Evolutionary conservation across 2,329 filamentous ascomycete genomes (phyloP), one percentile per base, ranked within the genome.

Genomic region (Penicillium thymicola): DNA sequence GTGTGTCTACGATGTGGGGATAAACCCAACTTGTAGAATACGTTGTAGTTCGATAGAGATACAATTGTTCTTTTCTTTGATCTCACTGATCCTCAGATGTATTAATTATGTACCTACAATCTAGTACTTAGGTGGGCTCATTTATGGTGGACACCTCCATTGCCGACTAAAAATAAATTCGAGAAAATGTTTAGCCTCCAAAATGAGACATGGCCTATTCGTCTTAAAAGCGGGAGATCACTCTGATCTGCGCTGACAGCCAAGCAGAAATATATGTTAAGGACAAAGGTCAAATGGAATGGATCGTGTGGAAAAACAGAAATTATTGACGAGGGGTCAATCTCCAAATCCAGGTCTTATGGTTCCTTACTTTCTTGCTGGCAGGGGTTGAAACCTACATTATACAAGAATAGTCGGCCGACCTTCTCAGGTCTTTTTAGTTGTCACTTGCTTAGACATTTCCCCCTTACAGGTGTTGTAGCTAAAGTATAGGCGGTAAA

Each of bases 181-280:
- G 16, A 43, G 37, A 21, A 18, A 34, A 43, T 18, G 16, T 9
- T 28, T 37, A 37, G 16, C 30, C 36, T 41, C 38, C 25, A 34
- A 34, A 43, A 41, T 40, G 14, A 34, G 48, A 41, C 25, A 27
- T 23, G 18, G 7, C 18, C 14, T 27, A 41, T 55, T 44, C 32
- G 32, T 44, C 47, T 34, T 51, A 11, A 28, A 52, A 51, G 41
- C 47, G 41, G 48, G 48, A 51, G 34, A 55, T 52, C 54, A 52
- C 48, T 46, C 47, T 41, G 41, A 52, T 55, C 41, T 55, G 27
- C 53, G 21, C 11, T 40, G 23, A 38, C 44, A 38, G 25, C 53
- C 44, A 42, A 37, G 23, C 28, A 34, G 16, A 27, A 18, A 45
- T 21, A 21, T 30, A 32, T 16, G 13, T 21, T 18, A 46, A 28